Evolutionary conservation across 805 yeast genomes (phyloP), one percentile per base, ranked within the genome.

Genomic region (Starmerella scarabaei): DNA sequence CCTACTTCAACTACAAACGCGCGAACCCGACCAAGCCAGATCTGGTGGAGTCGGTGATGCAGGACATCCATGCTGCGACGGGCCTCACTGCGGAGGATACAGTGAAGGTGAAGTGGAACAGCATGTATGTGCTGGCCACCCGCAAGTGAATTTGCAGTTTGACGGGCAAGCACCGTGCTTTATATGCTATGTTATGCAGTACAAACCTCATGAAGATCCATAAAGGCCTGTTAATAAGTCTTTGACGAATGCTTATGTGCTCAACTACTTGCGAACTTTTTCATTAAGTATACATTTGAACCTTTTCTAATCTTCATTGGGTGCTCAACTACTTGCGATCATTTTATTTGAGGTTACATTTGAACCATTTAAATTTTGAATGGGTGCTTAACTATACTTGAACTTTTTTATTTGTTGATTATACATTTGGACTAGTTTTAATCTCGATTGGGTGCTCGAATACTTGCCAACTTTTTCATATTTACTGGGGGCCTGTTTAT

Each of bases 1-100:
- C 81, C 2, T 73, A 69, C 55, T 82, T 77, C 57, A 64, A 73
- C 58, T 56, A 82, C 80, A 43, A 67, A 59, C 59, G 56, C 36
- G 65, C 55, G 4, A 59, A 73, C 40, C 62, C 62, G 8, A 53
- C 51, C 16, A 59, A 53, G 21, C 55, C 55, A 4, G 78, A 74
- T 50, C 59, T 75, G 19, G 68, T 69, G 1, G 77, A 73, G 29
- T 48, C 52, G 27, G 64, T 70, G 43, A 57, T 70, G 28, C 60
- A 62, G 8, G 71, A 66, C 38, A 54, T 76, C 46, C 61, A 62
- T 36, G 51, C 48, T 11, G 53, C 51, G 14, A 60, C 69, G 41
- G 70, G 69, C 3, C 69, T 80, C 71, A 55, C 57, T 68, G 20
- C 67, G 68, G 37, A 66, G 62, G 53, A 60, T 69, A 26, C 62